phyloP scores from a whole-genome alignment of 352 stramenopile species.

The Plasmopara viticola region DNA sequence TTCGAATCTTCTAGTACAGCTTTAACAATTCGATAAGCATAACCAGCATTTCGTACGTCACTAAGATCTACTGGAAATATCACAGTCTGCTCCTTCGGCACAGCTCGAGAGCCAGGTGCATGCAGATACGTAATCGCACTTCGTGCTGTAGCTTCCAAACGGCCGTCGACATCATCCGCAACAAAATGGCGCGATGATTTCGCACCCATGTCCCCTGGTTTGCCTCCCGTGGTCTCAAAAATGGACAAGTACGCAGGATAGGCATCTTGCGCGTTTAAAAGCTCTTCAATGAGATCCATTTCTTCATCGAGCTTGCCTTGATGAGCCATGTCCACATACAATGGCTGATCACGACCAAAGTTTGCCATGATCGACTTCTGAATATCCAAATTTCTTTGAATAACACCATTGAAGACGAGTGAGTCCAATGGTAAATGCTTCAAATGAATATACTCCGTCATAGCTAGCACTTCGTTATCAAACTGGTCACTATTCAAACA shows the following conservation, averaged over 20 bases:
- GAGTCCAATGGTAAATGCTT: constrained; percentile 77
- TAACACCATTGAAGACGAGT: constrained; percentile 82
- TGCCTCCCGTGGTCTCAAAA: constrained; percentile 33
- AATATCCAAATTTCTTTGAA: constrained; percentile 60
- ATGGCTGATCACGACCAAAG: constrained; percentile 72
- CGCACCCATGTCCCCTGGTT: constrained; percentile 12
- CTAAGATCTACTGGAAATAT: constrained; percentile 54
- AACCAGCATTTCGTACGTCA: constrained; percentile 41
- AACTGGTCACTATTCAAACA: constrained; percentile 40
- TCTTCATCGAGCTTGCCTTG: constrained; percentile 45
- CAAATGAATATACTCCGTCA: constrained; percentile 69
- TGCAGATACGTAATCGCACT: constrained; percentile 55
- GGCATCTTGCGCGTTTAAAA: constrained; percentile 48
- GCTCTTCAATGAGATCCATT: constrained; percentile 63
- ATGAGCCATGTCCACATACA: constrained; percentile 66
- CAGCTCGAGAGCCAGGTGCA: constrained; percentile 30
- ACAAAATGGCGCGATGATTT: constrained; percentile 39
- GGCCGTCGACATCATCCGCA: constrained; percentile 51
- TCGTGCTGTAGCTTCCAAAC: constrained; percentile 43
- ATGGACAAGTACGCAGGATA: constrained; percentile 68
- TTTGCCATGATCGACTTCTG: constrained; percentile 70
- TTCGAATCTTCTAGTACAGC: constrained; percentile 60
- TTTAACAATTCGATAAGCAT: constrained; percentile 56
- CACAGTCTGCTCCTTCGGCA: constrained; percentile 69
- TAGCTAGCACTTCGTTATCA: constrained; percentile 55